Evolutionary conservation across 2,329 filamentous ascomycete genomes (phyloP), one percentile per base, ranked within the genome.

Genomic region (Amylocarpus encephaloides): DNA sequence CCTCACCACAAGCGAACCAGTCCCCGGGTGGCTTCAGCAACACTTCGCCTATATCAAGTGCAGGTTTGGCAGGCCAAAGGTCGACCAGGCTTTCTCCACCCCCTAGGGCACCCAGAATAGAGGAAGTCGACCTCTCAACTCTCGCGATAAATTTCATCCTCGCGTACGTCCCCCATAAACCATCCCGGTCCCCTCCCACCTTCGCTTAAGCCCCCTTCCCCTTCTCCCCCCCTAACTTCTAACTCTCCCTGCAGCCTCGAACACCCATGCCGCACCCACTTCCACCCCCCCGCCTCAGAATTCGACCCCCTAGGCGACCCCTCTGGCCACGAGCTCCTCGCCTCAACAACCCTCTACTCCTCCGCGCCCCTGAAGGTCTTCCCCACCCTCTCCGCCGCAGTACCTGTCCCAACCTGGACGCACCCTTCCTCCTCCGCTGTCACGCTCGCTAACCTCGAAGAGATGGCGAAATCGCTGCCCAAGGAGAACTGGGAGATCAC

Each of bases 131-230:
- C 36, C 15, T 57, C 26, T 50, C 54, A 15, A 55, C 55, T 2
- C 34, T 60, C n/a, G 62, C 61, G 16, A 57, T 64, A 15, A 64
- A 62, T 29, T 63, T 64, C 42, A 62, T 63, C 29, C 59, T 64
- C 12, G 60, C 62, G 61, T 62, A 48, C 41, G 59, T 56, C 12
- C 11, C 9, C 19, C 19, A 49, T 13, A 10, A n/a, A 2, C 29
- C 6, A 13, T 7, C n/a, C 1, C 19, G 3, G 13, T 16, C 16
- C 16, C 16, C 10, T 12, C 18, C 44, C 38, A 42, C 36, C 46
- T 26, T 50, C 33, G 41, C 5, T n/a, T 43, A 19, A 26, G 7
- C 22, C 22, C 22, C 22, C 7, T 26, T 26, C 22, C 22, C 22
- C 4, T 26, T 7, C 22, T 7, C 22, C 22, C 4, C 22, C 22